Evolutionary conservation across 116 monocot species (phyloP), one percentile per base, ranked within the genome.

Genomic region (Iris pallida): DNA sequence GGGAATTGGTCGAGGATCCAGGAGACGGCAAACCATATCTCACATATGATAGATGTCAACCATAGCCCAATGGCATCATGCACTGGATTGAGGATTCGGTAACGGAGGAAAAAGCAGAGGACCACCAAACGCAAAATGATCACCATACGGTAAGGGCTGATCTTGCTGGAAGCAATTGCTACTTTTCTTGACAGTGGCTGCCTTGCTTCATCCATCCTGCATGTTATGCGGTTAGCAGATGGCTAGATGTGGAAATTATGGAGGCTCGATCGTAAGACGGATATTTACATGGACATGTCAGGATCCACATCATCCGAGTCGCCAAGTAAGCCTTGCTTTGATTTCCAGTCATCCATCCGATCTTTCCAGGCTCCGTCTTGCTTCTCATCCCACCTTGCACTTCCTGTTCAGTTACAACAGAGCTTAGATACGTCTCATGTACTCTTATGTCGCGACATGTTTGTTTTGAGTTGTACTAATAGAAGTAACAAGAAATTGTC

Each of bases 1-100:
- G 95, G 95, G 75, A 96, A 96, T 74, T 96, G 95, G 68, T 96
- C 95, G 12, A 96, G 95, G 48, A 96, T 96, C 95, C 95, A 96
- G 0, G 95, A 96, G 15, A 91, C 18, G 30, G 95, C 95, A 64
- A 96, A 96, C 95, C 95, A 96, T 19, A 96, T 89, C 78, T 96
- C 95, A 30, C 95, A 96, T 17, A 96, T 64, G 64, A 96, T 74
- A 12, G 95, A 96, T 15, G 95, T 96, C 17, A 91, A 79, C 95
- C 95, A 97, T 5, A 97, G 81, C 1, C 87, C 89, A 9, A 85
- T 73, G 18, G 97, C 97, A 61, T 97, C 92, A 13, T 69, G 83
- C 11, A 85, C 97, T 0, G 97, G 97, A 68, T 97, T 75, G 10
- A 92, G 79, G 48, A 97, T 73, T 19, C 97, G 86, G 63, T 97